Evolutionary conservation across 805 yeast species (phyloP).

Genomic region (Millerago galiae): DNA sequence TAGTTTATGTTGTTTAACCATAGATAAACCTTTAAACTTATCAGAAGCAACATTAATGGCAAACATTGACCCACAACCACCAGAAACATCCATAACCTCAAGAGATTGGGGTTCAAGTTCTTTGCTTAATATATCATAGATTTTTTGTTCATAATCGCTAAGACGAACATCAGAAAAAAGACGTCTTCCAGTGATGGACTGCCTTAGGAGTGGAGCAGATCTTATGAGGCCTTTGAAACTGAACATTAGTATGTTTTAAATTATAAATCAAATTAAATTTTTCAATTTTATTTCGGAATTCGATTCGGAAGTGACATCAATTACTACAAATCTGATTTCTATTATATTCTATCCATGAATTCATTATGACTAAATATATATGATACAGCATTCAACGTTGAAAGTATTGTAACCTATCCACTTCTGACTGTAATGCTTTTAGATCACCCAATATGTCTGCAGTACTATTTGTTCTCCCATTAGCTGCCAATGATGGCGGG

Average conservation of each 20-base stretch:
- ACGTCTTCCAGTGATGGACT: neutral
- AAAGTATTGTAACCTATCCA: constrained; percentile 40
- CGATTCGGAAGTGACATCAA: neutral
- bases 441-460: constrained; percentile 57
- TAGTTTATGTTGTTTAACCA: constrained; percentile 87
- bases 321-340: neutral
- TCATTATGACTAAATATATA: neutral
- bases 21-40: constrained; percentile 70
- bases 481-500: neutral
- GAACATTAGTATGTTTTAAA: constrained; percentile 3
- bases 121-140: constrained; percentile 47
- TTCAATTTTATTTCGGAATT: neutral
- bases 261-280: neutral
- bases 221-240: constrained; percentile 2
- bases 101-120: constrained; percentile 56
- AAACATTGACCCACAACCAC: constrained; percentile 98
- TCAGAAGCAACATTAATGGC: constrained; percentile 72
- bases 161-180: constrained; percentile 2
- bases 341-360: neutral
- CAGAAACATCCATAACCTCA: constrained; percentile 77
- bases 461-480: constrained; percentile 12
- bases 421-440: constrained; percentile 63
- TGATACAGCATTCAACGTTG: neutral
- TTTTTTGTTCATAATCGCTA: constrained; percentile 52
- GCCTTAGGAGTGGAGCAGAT: neutral